Percentiles rank a stretch among this genome's conserved stretches.
Evolutionary conservation across 1,284 basidiomycete genomes (phyloP).

Genomic region (Pyrrhoderma lamaoense): DNA sequence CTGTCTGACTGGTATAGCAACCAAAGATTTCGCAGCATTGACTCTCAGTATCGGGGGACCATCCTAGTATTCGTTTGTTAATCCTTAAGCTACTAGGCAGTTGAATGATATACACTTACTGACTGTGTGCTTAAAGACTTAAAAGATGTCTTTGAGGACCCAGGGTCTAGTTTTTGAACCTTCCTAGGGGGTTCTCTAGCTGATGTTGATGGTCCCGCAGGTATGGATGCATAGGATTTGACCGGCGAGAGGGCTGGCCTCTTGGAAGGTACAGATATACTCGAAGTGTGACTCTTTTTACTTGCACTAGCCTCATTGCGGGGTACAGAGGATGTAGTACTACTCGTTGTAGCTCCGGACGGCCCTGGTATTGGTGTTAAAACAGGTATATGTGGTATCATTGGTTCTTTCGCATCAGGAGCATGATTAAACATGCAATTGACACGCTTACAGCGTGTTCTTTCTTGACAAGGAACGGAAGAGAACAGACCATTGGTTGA

Average conservation of each 20-base stretch:
- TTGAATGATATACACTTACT: neutral
- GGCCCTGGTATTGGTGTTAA: constrained; percentile 25
- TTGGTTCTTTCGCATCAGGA: constrained; percentile 30
- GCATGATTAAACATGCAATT: constrained; percentile 62
- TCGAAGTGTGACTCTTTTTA: constrained; percentile 8
- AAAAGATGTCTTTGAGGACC: constrained; percentile 24
- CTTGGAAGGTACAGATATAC: constrained; percentile 15
- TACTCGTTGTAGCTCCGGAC: constrained; percentile 14
- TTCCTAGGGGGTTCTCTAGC: constrained; percentile 45
- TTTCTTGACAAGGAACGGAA: constrained; percentile 55
- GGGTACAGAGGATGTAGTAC: constrained; percentile 6
- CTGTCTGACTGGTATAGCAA: constrained; percentile 66
- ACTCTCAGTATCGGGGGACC: constrained; percentile 62
- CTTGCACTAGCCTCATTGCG: constrained; percentile 2
- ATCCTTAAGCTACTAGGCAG: neutral
- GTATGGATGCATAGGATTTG: constrained; percentile 15
- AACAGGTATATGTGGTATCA: constrained; percentile 34
- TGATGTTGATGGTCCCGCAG: constrained; percentile 25
- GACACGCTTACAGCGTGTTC: constrained; percentile 37
- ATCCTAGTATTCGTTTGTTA: constrained; percentile 30
- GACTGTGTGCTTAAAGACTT: neutral
- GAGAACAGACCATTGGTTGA: constrained; percentile 53
- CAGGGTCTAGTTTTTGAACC: constrained; percentile 43
- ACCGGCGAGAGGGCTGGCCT: neutral
- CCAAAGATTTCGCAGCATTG: constrained; percentile 55